Evolutionary conservation across 257 asterid species (phyloP).

Genomic region (Solanum piurae): DNA sequence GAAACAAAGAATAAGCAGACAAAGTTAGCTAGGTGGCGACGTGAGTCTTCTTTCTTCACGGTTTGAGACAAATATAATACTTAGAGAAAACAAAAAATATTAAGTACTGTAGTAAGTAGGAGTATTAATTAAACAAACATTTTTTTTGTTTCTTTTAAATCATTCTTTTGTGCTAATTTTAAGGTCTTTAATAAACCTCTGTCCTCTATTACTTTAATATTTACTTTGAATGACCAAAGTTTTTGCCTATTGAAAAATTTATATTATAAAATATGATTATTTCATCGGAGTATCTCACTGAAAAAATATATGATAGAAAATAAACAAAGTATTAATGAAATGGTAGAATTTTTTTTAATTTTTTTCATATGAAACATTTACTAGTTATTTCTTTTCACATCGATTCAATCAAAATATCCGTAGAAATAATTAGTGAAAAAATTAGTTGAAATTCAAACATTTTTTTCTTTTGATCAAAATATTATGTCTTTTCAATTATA

Average conservation of each 20-base stretch:
- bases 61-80: conserved; percentile 5
- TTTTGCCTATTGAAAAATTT: not conserved
- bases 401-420: too few relatives aligned
- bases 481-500: not conserved
- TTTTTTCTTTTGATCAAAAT: not conserved
- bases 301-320: not conserved
- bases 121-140: not conserved
- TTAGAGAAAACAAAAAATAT: not conserved
- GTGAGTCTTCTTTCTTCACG: conserved; percentile 33
- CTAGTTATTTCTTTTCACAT: too few relatives aligned
- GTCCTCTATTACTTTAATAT: not conserved
- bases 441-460: not conserved
- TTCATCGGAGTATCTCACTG: too few relatives aligned
- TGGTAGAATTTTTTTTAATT: not conserved
- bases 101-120: not conserved
- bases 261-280: too few relatives aligned
- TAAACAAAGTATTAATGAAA: too few relatives aligned
- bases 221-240: not conserved
- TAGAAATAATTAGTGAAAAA: too few relatives aligned
- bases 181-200: conserved; percentile 1
- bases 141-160: not conserved
- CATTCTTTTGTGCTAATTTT: conserved; percentile 19
- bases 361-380: not conserved
- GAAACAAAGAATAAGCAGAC: conserved; percentile 46
- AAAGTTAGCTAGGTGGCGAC: conserved; percentile 42